Base-by-base conservation (phyloP, 2,329 filamentous ascomycete genomes). In the Cryphonectria parasitica region DNA sequence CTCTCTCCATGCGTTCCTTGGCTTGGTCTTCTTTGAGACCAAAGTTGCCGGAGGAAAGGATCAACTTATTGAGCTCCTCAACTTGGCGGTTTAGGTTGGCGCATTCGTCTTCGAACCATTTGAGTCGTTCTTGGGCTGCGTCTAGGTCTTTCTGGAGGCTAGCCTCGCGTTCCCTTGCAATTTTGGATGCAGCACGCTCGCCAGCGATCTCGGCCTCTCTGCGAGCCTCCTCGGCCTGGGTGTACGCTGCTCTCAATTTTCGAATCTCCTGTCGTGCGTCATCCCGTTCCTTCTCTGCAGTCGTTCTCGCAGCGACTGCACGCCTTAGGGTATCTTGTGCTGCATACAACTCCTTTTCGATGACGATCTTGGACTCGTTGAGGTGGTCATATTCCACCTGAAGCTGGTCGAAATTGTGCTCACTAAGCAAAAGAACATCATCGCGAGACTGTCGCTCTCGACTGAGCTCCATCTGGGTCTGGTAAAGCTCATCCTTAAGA, bases 261-360 rank as follows among this genome's bases (percentile, higher is more conserved):
- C 94, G 91, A 66, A 98, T 90, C 78, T 98, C 95, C 49, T 89
- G 87, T 70, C 97, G 93, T 60, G 96, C 92, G 68, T 97, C 93
- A 77, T 97, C 96, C 2, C 95, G 92, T 77, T 97, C 94, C 74
- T 91, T 89, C 78, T 99, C 95, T 0, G 93, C 93, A 6, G 89
- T 88, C 6, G 90, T 86, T 43, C 93, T 89, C 63, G 93, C 91
- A 79, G 97, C 94, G 74, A 92, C 93, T 15, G 94, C 93, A 68
- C 95, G 90, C 52, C 96, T 90, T 62, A 98, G 87, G 15, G 93
- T 92, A 78, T 99, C 95, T 79, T 98, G 95, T 78, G 98, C 95
- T 6, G 93, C 91, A 78, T 98, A 98, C 79, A 99, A 91, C 80
- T 98, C 95, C 80, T 98, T 98, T 80, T 99, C 95, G 73, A 99